Evolutionary conservation across 73 alveolate genomes (phyloP), one percentile per base, ranked within the genome.

Genomic region (Tetrahymena thermophila): DNA sequence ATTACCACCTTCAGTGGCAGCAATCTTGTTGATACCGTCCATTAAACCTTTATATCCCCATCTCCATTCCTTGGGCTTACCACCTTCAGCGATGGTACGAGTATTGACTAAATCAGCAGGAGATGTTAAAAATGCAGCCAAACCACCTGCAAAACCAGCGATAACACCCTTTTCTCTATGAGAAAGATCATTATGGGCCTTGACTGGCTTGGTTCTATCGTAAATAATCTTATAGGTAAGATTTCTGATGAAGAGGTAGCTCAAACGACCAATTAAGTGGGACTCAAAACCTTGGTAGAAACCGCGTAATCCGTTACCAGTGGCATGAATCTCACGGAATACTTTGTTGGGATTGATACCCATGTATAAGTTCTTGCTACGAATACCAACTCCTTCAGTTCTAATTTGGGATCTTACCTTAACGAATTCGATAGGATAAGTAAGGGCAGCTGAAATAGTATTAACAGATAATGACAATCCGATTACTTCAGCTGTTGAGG

Each of bases 71-170:
- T 40, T 31, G 40, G 97, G 97, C 19, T 85, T 42, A 35, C 95
- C 97, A 93, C 97, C 97, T 37, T 95, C 97, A 50, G 97, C 97
- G 56, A 95, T 95, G 94, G 94, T 95, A 85, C 97, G 93, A 50
- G 94, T 38, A 37, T 95, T 56, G 34, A 94, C 97, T 11, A 95
- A 56, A n/a, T 95, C 97, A 93, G 94, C 93, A 35, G 97, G 97
- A 93, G 94, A 37, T 42, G 97, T 85, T 11, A 95, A 58, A 37
- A 95, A 85, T 35, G 95, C 97, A 89, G 97, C 97, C 35, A 95
- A 85, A 71, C 95, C 97, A 85, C 97, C 97, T 3, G 94, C 97
- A 89, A 94, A 95, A 43, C 94, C 97, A 28, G 95, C 71, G 14
- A 95, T 71, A 50, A 85, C 94, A 85, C 95, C 97, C 94, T 95